phyloP scores from a whole-genome alignment of 352 stramenopile genomes.

The Detonula confervacea region DNA sequence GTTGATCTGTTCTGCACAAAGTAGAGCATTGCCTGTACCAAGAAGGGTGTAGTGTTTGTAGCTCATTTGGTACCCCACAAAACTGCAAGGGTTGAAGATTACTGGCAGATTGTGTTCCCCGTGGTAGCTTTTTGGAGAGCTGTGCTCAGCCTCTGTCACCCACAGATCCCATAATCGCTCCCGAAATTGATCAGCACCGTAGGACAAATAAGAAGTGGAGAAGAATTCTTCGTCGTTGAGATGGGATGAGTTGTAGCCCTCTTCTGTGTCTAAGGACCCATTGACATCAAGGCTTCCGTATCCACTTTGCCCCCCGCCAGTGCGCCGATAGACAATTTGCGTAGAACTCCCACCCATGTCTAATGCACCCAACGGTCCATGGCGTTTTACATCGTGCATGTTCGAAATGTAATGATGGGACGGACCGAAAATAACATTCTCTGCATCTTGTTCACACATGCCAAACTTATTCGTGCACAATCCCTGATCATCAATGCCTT shows the following conservation, averaged over 20 bases:
- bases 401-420: conserved; percentile 52
- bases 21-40: conserved; percentile 75
- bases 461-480: conserved; percentile 63
- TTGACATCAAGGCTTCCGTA: background rate
- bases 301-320: background rate
- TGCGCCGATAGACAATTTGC: conserved; percentile 80
- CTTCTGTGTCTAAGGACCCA: conserved; percentile 7
- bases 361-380: conserved; percentile 72
- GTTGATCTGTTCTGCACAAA: conserved; percentile 74
- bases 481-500: conserved; percentile 16
- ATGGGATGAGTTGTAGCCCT: conserved; percentile 33
- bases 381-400: conserved; percentile 41
- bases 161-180: conserved; percentile 79
- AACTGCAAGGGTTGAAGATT: conserved; percentile 81
- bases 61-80: conserved; percentile 71
- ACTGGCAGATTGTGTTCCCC: conserved; percentile 36
- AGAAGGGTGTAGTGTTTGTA: conserved; percentile 64
- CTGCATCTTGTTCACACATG: conserved; percentile 54
- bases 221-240: conserved; percentile 83
- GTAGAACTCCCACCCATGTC: conserved; percentile 84
- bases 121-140: conserved; percentile 23
- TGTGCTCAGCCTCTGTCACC: conserved; percentile 47
- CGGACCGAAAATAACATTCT: conserved; percentile 55
- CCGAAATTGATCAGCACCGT: conserved; percentile 85
- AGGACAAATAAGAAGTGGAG: conserved; percentile 83